These are phyloP conservation scores for Geosiphon pyriformis DNA, from an alignment of 192 early-diverging fungal species.

Conservation along the genomic window DNA sequence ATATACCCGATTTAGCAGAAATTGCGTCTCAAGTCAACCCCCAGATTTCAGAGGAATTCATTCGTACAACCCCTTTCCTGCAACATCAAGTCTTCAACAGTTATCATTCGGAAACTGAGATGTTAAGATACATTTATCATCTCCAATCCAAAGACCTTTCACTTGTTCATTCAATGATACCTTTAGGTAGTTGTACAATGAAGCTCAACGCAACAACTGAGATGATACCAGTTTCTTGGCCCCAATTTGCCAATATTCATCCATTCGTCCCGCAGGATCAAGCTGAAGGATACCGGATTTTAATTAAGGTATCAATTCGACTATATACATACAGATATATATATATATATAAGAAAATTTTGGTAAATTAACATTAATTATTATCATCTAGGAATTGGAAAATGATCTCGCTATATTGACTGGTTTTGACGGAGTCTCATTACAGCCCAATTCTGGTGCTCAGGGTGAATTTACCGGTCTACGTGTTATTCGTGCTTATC, in stretches of 20 bases:
- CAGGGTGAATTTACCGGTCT: conserved; percentile 99
- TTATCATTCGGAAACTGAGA: conserved; percentile 97
- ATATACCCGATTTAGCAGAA: conserved; percentile 39
- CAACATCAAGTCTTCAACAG: conserved; percentile 92
- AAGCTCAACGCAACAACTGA: conserved; percentile 98
- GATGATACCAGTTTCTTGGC: conserved; percentile 99
- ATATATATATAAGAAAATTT: not conserved
- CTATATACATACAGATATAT: not conserved
- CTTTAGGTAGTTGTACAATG: conserved; percentile 99
- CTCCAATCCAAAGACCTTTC: conserved; percentile 98
- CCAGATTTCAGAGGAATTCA: conserved; percentile 54
- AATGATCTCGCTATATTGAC: conserved; percentile 87
- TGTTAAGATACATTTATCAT: conserved; percentile 93
- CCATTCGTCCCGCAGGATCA: conserved; percentile 95
- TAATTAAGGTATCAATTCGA: conserved; percentile 51
- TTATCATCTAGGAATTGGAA: conserved; percentile 63
- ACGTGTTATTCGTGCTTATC: conserved; percentile 90
- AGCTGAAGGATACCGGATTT: conserved; percentile 85
- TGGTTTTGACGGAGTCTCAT: conserved; percentile 86
- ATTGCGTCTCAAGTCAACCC: conserved; percentile 46
- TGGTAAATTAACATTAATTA: not conserved
- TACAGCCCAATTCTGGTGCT: conserved; percentile 99
- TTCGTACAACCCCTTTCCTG: conserved; percentile 72
- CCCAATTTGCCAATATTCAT: conserved; percentile 92
- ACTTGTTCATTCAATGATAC: conserved; percentile 98